These are phyloP conservation scores for Fremontodendron californicum DNA, from an alignment of 345 rosid genomes.

Conservation along the genomic window DNA sequence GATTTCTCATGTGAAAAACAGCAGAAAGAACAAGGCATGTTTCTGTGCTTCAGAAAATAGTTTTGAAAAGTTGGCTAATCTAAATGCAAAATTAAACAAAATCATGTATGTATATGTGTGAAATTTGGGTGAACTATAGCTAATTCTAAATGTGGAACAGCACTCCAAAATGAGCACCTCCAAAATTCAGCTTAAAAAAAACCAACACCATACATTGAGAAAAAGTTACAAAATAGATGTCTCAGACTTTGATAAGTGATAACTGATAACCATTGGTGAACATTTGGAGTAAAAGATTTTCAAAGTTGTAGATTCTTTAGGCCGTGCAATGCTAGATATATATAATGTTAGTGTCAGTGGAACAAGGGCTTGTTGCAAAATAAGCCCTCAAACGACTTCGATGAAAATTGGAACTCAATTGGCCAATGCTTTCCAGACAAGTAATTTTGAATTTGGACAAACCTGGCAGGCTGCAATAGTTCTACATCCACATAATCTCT, in stretches of 20 bases:
- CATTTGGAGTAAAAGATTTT: background rate
- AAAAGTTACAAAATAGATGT: background rate
- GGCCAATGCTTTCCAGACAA: background rate
- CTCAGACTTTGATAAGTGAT: background rate
- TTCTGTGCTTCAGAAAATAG: background rate
- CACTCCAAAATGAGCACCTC: background rate
- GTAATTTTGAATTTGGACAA: slow-evolving; percentile 8
- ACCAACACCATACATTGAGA: background rate
- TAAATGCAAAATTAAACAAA: background rate
- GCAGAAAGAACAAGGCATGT: background rate
- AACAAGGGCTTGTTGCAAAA: background rate
- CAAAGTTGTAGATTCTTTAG: background rate
- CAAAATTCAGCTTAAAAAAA: background rate
- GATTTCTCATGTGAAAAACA: background rate
- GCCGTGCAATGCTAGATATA: background rate
- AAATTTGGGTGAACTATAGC: background rate
- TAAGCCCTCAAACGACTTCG: background rate
- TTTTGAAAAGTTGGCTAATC: background rate
- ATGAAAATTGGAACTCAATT: background rate
- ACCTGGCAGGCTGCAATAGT: slow-evolving; percentile 86
- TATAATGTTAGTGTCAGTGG: background rate
- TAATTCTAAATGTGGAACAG: background rate
- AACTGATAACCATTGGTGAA: background rate
- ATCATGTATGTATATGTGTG: background rate
- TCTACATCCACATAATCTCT: slow-evolving; percentile 68